These are phyloP conservation scores for Musa balbisiana DNA, from an alignment of 202 grass and related monocot species.

Conservation along the genomic window DNA sequence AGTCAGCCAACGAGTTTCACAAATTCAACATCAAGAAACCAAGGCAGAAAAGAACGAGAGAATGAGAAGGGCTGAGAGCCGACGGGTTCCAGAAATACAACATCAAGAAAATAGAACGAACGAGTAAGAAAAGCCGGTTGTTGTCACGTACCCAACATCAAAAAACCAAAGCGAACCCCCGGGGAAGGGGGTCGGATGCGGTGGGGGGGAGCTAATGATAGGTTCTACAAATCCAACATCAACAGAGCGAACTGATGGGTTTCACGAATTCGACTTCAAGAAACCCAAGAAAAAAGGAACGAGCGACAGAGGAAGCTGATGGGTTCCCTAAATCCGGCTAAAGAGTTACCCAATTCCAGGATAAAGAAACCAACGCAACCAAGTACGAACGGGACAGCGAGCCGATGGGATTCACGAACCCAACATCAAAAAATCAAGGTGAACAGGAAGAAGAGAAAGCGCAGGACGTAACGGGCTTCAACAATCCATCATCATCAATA, in stretches of 20 bases:
- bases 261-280: neutral
- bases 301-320: neutral
- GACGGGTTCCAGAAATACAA: too few relatives aligned
- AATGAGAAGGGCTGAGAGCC: neutral
- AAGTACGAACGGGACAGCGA: neutral
- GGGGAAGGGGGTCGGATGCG: too few relatives aligned
- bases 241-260: neutral
- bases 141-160: too few relatives aligned
- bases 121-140: too few relatives aligned
- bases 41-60: neutral
- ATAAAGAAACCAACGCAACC: too few relatives aligned
- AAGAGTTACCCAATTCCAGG: too few relatives aligned
- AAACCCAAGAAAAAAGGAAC: neutral
- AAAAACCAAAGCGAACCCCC: neutral
- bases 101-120: too few relatives aligned
- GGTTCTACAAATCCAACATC: too few relatives aligned
- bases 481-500: too few relatives aligned
- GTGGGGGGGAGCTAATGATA: neutral
- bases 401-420: neutral
- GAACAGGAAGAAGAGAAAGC: neutral
- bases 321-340: too few relatives aligned
- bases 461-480: neutral
- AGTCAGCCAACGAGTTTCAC: neutral
- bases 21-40: neutral
- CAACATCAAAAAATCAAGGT: neutral